Evolutionary conservation across 1,284 basidiomycete genomes (phyloP).

Genomic region (Apiotrichum gracile): DNA sequence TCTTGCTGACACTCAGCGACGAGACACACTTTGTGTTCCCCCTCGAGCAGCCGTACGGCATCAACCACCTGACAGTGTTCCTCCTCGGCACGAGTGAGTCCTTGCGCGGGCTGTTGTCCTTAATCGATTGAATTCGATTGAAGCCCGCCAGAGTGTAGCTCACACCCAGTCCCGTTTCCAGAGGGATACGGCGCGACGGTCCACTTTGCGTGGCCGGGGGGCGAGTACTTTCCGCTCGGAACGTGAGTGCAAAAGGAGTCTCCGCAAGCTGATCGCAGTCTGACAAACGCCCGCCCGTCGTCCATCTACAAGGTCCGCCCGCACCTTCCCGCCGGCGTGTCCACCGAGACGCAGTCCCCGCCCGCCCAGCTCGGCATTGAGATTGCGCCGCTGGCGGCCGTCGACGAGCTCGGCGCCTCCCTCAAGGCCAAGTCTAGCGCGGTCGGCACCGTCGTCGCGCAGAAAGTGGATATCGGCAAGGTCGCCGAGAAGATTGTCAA

Average conservation of each 20-base stretch:
- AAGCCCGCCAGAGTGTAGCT: no score
- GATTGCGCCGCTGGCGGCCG: slow-evolving; percentile 53
- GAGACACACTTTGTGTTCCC: slow-evolving; percentile 80
- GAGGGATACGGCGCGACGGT: slow-evolving; percentile 83
- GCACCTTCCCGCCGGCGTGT: slow-evolving; percentile 45
- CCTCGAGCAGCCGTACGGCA: slow-evolving; percentile 64
- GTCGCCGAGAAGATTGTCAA: slow-evolving; percentile 47
- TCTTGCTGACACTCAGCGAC: slow-evolving; percentile 42
- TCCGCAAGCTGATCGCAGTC: slow-evolving; percentile 50
- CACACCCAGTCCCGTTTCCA: slow-evolving; percentile 56
- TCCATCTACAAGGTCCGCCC: slow-evolving; percentile 79
- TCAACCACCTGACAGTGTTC: slow-evolving; percentile 88
- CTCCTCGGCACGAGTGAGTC: slow-evolving; percentile 68
- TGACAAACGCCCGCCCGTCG: slow-evolving; percentile 86
- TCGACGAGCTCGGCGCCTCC: slow-evolving; percentile 49
- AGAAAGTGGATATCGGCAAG: slow-evolving; percentile 35
- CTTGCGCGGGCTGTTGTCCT: not conserved
- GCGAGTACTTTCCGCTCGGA: slow-evolving; percentile 79
- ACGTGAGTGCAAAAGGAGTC: slow-evolving; percentile 60
- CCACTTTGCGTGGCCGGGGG: slow-evolving; percentile 83
- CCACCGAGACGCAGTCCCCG: slow-evolving; percentile 30
- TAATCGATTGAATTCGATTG: no score
- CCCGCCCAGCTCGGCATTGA: slow-evolving; percentile 52
- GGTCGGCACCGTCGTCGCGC: slow-evolving; percentile 25
- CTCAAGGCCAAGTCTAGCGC: slow-evolving; percentile 49